Evolutionary conservation across 768 basidiomycete species (phyloP).

Genomic region (Infundibulicybe gibba): DNA sequence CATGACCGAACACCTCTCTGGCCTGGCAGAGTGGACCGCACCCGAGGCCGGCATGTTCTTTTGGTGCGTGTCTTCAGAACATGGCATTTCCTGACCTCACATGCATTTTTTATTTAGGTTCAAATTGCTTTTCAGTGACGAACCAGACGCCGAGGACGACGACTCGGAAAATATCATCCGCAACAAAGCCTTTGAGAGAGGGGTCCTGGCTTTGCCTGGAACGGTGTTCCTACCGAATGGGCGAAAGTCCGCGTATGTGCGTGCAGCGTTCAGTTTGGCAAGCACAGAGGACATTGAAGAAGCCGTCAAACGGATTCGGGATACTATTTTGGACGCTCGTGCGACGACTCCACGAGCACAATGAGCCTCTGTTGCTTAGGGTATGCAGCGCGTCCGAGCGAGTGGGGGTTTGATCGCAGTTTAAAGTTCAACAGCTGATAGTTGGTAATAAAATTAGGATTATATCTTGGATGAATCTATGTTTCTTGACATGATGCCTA

Average conservation of each 20-base stretch:
- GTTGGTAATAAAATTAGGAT: too few relatives aligned
- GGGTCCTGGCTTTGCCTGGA: slow-evolving; percentile 83
- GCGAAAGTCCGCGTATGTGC: slow-evolving; percentile 63
- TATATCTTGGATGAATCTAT: too few relatives aligned
- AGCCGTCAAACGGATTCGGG: slow-evolving; percentile 56
- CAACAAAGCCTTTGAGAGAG: slow-evolving; percentile 63
- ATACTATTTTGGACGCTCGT: slow-evolving; percentile 24
- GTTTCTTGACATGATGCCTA: too few relatives aligned
- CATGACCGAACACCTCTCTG: slow-evolving; percentile 65
- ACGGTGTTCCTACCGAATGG: slow-evolving; percentile 69
- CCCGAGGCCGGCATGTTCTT: slow-evolving; percentile 89
- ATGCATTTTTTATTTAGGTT: slow-evolving; percentile 39
- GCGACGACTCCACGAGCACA: not conserved
- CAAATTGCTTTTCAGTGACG: slow-evolving; percentile 46
- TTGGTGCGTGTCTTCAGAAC: slow-evolving; percentile 47
- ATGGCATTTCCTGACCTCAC: not conserved
- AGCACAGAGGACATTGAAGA: slow-evolving; percentile 64
- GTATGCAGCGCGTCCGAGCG: too few relatives aligned
- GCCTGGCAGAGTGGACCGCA: slow-evolving; percentile 63
- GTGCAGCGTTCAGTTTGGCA: slow-evolving; percentile 73
- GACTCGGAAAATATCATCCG: slow-evolving; percentile 70
- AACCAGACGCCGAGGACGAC: slow-evolving; percentile 26
- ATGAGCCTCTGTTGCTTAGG: too few relatives aligned
- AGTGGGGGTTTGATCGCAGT: too few relatives aligned
- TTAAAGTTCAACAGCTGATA: too few relatives aligned